These are phyloP conservation scores for Puccinia novopanici DNA, from an alignment of 1,284 basidiomycete species.

Conservation along the genomic window DNA sequence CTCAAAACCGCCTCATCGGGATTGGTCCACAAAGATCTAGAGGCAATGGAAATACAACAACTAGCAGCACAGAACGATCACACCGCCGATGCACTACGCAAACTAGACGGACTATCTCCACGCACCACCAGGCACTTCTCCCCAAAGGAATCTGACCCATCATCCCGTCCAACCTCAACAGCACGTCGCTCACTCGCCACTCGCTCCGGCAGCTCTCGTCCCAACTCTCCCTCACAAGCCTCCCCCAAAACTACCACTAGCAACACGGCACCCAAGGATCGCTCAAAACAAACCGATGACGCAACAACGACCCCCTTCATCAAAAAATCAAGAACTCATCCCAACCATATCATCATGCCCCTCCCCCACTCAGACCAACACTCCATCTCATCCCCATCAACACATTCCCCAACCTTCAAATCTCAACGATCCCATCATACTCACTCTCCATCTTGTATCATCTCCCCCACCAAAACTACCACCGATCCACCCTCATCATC, in stretches of 20 bases:
- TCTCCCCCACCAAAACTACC: slow-evolving; percentile 10
- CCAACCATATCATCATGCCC: too few relatives aligned
- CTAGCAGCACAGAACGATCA: slow-evolving; percentile 67
- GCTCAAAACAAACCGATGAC: background rate
- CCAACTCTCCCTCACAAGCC: slow-evolving; percentile 18
- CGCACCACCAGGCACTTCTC: slow-evolving; percentile 4
- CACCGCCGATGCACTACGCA: slow-evolving; percentile 85
- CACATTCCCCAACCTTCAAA: background rate
- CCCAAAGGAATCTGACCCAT: background rate
- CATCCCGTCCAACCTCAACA: too few relatives aligned
- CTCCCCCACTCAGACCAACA: background rate
- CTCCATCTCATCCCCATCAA: background rate
- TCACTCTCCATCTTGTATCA: too few relatives aligned
- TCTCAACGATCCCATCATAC: too few relatives aligned
- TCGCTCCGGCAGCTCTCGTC: slow-evolving; percentile 34
- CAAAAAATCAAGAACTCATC: slow-evolving; percentile 17
- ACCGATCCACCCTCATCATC: slow-evolving; percentile 5
- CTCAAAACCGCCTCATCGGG: slow-evolving; percentile 31
- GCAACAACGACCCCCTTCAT: background rate
- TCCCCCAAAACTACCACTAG: slow-evolving; percentile 11
- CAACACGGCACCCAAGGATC: background rate
- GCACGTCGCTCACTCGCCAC: slow-evolving; percentile 19
- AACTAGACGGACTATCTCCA: slow-evolving; percentile 83
- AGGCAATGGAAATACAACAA: slow-evolving; percentile 53
- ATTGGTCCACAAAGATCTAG: background rate